Base-by-base conservation (phyloP, 768 basidiomycete genomes). In the Hericium erinaceus region DNA sequence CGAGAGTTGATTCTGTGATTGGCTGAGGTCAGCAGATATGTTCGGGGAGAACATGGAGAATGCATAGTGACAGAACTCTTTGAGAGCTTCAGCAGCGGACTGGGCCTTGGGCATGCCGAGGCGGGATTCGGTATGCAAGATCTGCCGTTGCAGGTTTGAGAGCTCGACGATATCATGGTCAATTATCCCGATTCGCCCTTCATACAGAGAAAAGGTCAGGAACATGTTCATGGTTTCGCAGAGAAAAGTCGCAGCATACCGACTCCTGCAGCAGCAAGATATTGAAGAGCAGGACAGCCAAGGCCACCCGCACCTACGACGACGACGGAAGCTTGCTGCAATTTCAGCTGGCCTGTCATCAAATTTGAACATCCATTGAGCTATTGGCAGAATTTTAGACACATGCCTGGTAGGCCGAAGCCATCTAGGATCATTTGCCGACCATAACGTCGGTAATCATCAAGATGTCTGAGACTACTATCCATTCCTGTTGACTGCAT, bases 241-340 rank as follows among this genome's bases (percentile, higher is more conserved):
- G 48, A 18, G 57, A 33, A 39, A 40, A 12, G 52, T 11, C 33
- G 33, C 33, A 48, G 66, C 86, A 61, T 64, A 91, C 95, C 95
- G 58, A 98, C 79, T 24, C 97, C 97, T 13, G 92, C 89, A 7
- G 92, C 91, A 4, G 84, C 92, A 11, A 99, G 82, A 70, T 98
- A 97, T 67, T 97, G 92, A 49, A 99, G 76, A 41, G 91, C 92
- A 50, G 97, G 94, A 69, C 97, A 98, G 11, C 97, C 97, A 12
- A 99, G 77, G 9, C 97, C 97, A 0, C 97, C 97, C 15, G 95
- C 97, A 26, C 97, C 97, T 3, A 98, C 82, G 3, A 98, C 92
- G 15, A 84, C 84, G 2, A 95, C 84, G 2, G 85, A 84, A 0
- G 93, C 82, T 8, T 74, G 65, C 58, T 83, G 83, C 10, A 99